phyloP scores from a whole-genome alignment of 2,329 filamentous ascomycete species.

The Plenodomus biglobosus region DNA sequence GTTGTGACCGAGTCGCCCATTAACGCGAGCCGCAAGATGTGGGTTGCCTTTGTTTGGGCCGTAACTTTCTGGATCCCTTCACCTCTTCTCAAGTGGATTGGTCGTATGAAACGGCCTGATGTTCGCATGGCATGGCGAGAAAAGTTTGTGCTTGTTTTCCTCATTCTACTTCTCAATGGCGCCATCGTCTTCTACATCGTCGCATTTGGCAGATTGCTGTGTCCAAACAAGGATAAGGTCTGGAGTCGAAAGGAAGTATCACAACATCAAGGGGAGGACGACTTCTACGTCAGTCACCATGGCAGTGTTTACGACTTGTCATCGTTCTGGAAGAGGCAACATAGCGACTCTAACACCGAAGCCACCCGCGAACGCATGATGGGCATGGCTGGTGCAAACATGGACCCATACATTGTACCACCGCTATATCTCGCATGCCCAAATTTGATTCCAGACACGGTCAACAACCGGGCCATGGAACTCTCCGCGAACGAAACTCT shows the following conservation, averaged over 20 bases:
- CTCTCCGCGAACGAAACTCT: slow-evolving; percentile 68
- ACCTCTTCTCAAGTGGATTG: slow-evolving; percentile 73
- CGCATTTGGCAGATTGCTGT: slow-evolving; percentile 78
- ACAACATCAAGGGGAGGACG: slow-evolving; percentile 68
- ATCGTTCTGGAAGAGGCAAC: slow-evolving; percentile 81
- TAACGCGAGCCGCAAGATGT: slow-evolving; percentile 66
- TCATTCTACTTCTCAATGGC: slow-evolving; percentile 82
- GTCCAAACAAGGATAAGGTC: slow-evolving; percentile 87
- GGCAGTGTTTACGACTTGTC: slow-evolving; percentile 90
- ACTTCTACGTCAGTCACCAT: slow-evolving; percentile 85
- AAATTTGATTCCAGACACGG: slow-evolving; percentile 61
- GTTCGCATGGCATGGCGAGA: slow-evolving; percentile 97
- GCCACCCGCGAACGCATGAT: slow-evolving; percentile 68
- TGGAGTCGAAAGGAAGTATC: slow-evolving; percentile 73
- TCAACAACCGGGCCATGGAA: slow-evolving; percentile 51
- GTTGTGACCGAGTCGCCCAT: slow-evolving; percentile 71
- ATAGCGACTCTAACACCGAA: slow-evolving; percentile 71
- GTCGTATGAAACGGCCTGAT: slow-evolving; percentile 95
- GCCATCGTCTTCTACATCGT: slow-evolving; percentile 90
- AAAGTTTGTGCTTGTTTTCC: slow-evolving; percentile 77
- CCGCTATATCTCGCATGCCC: slow-evolving; percentile 75
- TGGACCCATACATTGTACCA: slow-evolving; percentile 83
- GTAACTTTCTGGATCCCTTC: slow-evolving; percentile 96
- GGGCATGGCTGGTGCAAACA: slow-evolving; percentile 72
- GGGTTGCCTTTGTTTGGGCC: slow-evolving; percentile 82